Percentiles rank a stretch among this genome's conserved stretches.
phyloP scores from a whole-genome alignment of 179 eudicot species.

The Spinacia oleracea region DNA sequence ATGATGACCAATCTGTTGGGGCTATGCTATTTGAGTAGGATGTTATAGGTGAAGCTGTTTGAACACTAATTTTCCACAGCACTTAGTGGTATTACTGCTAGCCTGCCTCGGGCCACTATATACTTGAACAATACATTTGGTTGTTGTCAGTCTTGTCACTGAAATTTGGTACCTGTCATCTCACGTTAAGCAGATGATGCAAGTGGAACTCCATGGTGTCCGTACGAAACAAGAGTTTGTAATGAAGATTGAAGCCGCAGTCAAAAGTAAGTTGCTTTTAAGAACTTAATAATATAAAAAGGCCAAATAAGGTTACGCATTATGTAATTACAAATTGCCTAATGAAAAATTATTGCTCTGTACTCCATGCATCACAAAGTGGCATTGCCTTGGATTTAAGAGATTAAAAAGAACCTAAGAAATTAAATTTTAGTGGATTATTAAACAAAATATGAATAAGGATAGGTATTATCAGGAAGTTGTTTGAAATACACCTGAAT shows the following conservation, averaged over 20 bases:
- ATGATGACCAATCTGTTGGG: not conserved
- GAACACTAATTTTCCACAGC: not conserved
- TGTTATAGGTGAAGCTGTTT: not conserved
- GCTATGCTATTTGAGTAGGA: not conserved
- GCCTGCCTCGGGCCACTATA: not conserved
- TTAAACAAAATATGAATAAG: not conserved
- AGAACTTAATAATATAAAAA: not conserved
- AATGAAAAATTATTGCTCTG: not conserved
- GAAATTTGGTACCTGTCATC: slow-evolving; percentile 1
- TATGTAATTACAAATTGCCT: not conserved
- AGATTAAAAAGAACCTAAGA: not conserved
- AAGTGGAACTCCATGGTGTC: slow-evolving; percentile 65
- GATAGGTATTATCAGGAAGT: not conserved
- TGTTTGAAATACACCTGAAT: not conserved
- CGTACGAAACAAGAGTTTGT: slow-evolving; percentile 57
- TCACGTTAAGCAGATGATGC: slow-evolving; percentile 60
- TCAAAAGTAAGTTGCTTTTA: slow-evolving; percentile 47
- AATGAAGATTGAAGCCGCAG: slow-evolving; percentile 58
- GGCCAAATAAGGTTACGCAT: not conserved
- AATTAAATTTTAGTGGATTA: not conserved
- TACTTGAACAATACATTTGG: not conserved
- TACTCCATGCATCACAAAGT: not conserved
- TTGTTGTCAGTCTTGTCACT: not conserved
- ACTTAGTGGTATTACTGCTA: not conserved
- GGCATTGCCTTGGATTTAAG: not conserved